These are phyloP conservation scores for Bryoglossum gracile DNA, from an alignment of 495 filamentous ascomycete species.

Conservation along the genomic window DNA sequence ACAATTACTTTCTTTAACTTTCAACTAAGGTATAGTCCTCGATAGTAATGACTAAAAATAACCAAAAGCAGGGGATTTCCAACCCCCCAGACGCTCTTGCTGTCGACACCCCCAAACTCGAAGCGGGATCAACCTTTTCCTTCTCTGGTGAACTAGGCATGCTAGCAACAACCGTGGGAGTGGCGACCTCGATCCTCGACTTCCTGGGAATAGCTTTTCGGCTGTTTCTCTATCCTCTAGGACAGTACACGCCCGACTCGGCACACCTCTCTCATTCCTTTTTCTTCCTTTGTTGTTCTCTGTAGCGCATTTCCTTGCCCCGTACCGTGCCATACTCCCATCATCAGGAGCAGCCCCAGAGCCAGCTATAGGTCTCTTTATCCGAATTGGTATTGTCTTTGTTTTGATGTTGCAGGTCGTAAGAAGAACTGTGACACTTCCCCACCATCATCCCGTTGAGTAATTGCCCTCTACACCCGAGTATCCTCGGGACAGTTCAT, in stretches of 20 bases:
- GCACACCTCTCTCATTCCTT: slow-evolving; percentile 59
- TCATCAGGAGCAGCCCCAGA: slow-evolving; percentile 46
- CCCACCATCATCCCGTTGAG: too few species aligned
- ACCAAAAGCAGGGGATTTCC: slow-evolving; percentile 81
- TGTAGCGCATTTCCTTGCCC: slow-evolving; percentile 59
- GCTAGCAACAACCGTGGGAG: slow-evolving; percentile 62
- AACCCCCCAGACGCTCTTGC: slow-evolving; percentile 73
- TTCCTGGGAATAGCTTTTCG: slow-evolving; percentile 68
- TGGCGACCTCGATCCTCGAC: slow-evolving; percentile 70
- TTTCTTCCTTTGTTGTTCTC: slow-evolving; percentile 63
- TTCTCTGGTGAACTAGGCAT: slow-evolving; percentile 78
- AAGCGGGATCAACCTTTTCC: too few species aligned
- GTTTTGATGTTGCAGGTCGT: slow-evolving; percentile 66
- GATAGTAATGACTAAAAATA: too few species aligned
- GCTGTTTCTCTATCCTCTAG: slow-evolving; percentile 66
- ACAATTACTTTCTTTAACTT: slow-evolving; percentile 62
- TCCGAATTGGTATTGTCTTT: slow-evolving; percentile 61
- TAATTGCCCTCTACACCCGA: slow-evolving; percentile 75
- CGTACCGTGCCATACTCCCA: slow-evolving; percentile 63
- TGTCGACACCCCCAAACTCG: slow-evolving; percentile 56
- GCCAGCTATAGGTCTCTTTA: slow-evolving; percentile 51
- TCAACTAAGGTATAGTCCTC: slow-evolving; percentile 55
- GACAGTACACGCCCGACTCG: slow-evolving; percentile 55
- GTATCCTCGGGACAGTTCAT: slow-evolving; percentile 72
- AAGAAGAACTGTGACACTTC: slow-evolving; percentile 72